These are phyloP conservation scores for Arachnopeziza araneosa DNA, from an alignment of 2,329 filamentous ascomycete genomes.

Conservation along the genomic window DNA sequence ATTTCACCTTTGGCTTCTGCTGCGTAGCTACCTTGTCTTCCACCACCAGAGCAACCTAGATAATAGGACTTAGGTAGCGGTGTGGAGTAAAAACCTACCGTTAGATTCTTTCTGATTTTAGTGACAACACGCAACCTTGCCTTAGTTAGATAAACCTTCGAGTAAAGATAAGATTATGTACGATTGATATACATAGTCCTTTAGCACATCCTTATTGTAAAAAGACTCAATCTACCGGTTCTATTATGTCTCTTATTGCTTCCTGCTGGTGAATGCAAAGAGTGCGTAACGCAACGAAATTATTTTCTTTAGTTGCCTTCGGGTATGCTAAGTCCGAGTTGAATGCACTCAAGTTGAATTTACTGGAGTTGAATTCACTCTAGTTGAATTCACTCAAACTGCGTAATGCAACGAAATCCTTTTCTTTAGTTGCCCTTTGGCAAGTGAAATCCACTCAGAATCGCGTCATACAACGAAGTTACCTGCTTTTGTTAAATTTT, in stretches of 20 bases:
- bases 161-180: background rate
- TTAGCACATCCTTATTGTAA: slow-evolving; percentile 20
- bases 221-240: slow-evolving; percentile 14
- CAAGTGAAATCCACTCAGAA: too few species aligned
- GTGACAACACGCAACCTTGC: slow-evolving; percentile 8
- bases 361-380: too few species aligned
- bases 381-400: too few species aligned
- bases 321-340: too few species aligned
- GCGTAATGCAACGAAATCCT: too few species aligned
- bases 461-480: too few species aligned
- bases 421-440: too few species aligned
- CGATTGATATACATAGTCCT: slow-evolving; percentile 22
- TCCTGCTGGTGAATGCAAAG: slow-evolving; percentile 18
- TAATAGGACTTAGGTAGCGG: slow-evolving; percentile 33
- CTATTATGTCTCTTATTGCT: slow-evolving; percentile 26
- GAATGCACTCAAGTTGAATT: too few species aligned
- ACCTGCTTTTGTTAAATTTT: too few species aligned
- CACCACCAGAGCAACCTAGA: slow-evolving; percentile 36
- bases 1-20: too few species aligned
- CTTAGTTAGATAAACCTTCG: background rate
- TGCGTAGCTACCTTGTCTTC: slow-evolving; percentile 35
- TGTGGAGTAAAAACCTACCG: slow-evolving; percentile 29
- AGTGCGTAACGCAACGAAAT: too few species aligned
- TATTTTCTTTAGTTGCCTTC: too few species aligned
- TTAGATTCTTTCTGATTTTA: slow-evolving; percentile 17